Conservation (phyloP, 2,329 filamentous ascomycete genomes). For the Fusarium udum region DNA sequence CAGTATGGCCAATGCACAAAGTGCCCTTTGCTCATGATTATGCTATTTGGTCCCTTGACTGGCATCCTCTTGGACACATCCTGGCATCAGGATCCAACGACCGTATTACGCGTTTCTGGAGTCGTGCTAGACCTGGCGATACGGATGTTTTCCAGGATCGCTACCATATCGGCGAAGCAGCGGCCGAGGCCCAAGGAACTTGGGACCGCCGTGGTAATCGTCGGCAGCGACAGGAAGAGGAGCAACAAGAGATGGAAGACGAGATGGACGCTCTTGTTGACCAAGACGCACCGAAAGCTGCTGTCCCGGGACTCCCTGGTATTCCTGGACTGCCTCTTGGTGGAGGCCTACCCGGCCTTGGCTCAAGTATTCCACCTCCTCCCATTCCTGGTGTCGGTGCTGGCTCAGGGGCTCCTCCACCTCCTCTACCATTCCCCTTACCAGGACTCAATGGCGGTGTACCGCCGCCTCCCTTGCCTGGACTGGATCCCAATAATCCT, state of each 20-base stretch:
- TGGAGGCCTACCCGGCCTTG: slow-evolving; percentile 54
- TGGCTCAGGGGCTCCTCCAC: slow-evolving; percentile 52
- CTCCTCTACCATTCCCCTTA: slow-evolving; percentile 64
- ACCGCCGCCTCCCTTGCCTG: slow-evolving; percentile 61
- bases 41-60: slow-evolving; percentile 97
- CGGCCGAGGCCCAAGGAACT: slow-evolving; percentile 93
- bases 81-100: slow-evolving; percentile 96
- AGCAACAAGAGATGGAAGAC: slow-evolving; percentile 92
- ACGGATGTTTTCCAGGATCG: slow-evolving; percentile 86
- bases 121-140: slow-evolving; percentile 87
- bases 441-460: slow-evolving; percentile 58
- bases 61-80: slow-evolving; percentile 96
- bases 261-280: slow-evolving; percentile 93
- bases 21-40: slow-evolving; percentile 90
- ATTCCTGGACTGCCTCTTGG: slow-evolving; percentile 68
- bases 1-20: slow-evolving; percentile 91
- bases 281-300: slow-evolving; percentile 73
- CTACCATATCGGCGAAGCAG: slow-evolving; percentile 94
- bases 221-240: slow-evolving; percentile 85
- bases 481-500: slow-evolving; percentile 67
- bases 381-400: slow-evolving; percentile 62
- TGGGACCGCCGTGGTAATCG: slow-evolving; percentile 84
- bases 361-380: slow-evolving; percentile 54
- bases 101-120: slow-evolving; percentile 96
- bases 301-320: slow-evolving; percentile 55